Evolutionary conservation across 2,329 filamentous ascomycete species (phyloP).

Genomic region (Colletotrichum echinochloae): DNA sequence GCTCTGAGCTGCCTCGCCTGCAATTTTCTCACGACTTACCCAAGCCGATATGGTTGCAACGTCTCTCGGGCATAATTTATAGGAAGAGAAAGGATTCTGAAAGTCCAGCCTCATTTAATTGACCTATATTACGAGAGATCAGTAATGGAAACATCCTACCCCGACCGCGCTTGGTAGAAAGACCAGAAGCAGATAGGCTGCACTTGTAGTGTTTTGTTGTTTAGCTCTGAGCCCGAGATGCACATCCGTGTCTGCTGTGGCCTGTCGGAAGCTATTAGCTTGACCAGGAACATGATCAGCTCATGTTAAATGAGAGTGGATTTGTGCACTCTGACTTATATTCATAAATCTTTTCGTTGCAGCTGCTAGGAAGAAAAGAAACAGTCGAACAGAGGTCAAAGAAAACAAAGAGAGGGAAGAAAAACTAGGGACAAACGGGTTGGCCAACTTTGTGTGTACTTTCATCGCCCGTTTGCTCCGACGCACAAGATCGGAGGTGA

Average conservation of each 20-base stretch:
- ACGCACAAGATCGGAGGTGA: not conserved
- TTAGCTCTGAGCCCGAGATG: not conserved
- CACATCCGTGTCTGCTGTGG: not conserved
- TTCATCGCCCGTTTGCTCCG: not conserved
- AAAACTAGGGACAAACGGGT: fast-evolving
- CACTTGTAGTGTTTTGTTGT: not conserved
- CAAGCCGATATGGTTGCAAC: not conserved
- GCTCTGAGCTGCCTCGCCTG: not conserved
- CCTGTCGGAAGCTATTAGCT: not conserved
- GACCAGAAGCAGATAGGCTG: not conserved
- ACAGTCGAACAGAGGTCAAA: not conserved
- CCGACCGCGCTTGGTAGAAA: not conserved
- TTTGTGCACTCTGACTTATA: not conserved
- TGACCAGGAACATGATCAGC: not conserved
- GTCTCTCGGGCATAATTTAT: too few species aligned
- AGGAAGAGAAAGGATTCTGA: not conserved
- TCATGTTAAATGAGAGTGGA: not conserved
- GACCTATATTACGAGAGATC: too few species aligned
- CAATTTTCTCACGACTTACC: not conserved
- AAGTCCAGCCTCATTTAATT: not conserved
- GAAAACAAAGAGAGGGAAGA: not conserved
- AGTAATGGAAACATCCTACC: too few species aligned
- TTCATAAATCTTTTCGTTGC: not conserved
- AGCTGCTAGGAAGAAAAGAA: not conserved
- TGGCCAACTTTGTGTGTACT: not conserved